Evolutionary conservation across 371 early-diverging fungal species (phyloP).

Genomic region (Apophysomyces variabilis): DNA sequence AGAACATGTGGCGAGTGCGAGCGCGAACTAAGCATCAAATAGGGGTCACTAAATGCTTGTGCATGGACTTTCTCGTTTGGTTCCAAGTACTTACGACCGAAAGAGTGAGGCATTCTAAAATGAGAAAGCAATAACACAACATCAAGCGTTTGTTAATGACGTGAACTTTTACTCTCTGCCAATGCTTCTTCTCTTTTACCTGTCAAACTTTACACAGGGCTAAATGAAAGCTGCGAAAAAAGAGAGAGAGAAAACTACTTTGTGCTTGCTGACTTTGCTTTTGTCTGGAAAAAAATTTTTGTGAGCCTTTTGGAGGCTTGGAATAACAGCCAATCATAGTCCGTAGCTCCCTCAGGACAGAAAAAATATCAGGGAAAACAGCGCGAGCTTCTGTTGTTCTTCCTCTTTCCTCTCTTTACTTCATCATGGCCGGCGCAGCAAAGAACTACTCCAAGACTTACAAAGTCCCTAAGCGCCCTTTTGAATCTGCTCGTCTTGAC

Average conservation of each 20-base stretch:
- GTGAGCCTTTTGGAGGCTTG: conserved; percentile 8
- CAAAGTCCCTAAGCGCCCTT: conserved; percentile 98
- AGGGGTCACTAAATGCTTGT: not conserved
- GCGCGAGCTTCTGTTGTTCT: conserved; percentile 17
- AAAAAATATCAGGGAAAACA: conserved; percentile 1
- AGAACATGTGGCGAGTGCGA: conserved; percentile 98
- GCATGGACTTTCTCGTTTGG: not conserved
- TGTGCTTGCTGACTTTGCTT: conserved; percentile 19
- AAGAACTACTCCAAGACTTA: conserved; percentile 85
- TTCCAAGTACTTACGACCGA: conserved; percentile 67
- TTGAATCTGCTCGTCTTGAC: conserved; percentile 97
- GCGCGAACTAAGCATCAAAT: conserved; percentile 72
- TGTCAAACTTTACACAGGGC: conserved; percentile 36
- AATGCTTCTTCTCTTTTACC: conserved; percentile 21
- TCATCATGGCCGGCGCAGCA: conserved; percentile 50
- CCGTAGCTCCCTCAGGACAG: not conserved
- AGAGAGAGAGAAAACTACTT: conserved; percentile 27
- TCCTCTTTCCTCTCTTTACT: conserved; percentile 24
- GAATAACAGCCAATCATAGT: not conserved
- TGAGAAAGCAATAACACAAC: no score
- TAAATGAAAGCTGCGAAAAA: conserved; percentile 25
- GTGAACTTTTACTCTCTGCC: not conserved
- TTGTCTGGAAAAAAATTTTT: conserved; percentile 17
- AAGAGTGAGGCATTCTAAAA: conserved; percentile 87
- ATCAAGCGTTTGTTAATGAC: no score